These are phyloP conservation scores for Solanum chilense DNA, from an alignment of 257 asterid genomes.

Conservation along the genomic window DNA sequence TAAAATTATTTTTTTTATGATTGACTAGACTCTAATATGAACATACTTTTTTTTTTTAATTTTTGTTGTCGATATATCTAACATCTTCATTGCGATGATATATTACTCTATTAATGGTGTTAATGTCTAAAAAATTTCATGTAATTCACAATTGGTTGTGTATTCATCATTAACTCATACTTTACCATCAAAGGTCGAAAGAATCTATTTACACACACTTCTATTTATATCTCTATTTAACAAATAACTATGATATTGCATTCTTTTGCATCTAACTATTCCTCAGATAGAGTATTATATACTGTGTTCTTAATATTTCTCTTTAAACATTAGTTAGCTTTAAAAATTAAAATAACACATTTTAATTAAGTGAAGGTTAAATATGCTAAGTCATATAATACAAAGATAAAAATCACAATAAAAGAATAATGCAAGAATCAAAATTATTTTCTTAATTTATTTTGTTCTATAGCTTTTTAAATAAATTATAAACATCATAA, in stretches of 20 bases:
- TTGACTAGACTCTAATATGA: too few species aligned
- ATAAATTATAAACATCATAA: too few species aligned
- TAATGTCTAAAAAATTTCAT: not conserved
- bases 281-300: not conserved
- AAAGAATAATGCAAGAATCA: not conserved
- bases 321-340: not conserved
- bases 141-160: not conserved
- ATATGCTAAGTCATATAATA: not conserved
- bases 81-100: not conserved
- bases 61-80: too few species aligned
- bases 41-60: too few species aligned
- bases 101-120: not conserved
- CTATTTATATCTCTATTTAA: not conserved
- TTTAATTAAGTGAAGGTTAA: too few species aligned
- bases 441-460: too few species aligned
- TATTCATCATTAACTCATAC: not conserved
- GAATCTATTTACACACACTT: not conserved
- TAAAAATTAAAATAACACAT: too few species aligned
- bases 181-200: not conserved
- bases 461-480: not conserved
- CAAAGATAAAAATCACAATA: too few species aligned
- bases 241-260: not conserved
- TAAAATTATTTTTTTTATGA: too few species aligned
- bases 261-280: not conserved
- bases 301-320: too few species aligned